phyloP scores from a whole-genome alignment of 2,329 filamentous ascomycete species.

The Aspergillus alliaceus region DNA sequence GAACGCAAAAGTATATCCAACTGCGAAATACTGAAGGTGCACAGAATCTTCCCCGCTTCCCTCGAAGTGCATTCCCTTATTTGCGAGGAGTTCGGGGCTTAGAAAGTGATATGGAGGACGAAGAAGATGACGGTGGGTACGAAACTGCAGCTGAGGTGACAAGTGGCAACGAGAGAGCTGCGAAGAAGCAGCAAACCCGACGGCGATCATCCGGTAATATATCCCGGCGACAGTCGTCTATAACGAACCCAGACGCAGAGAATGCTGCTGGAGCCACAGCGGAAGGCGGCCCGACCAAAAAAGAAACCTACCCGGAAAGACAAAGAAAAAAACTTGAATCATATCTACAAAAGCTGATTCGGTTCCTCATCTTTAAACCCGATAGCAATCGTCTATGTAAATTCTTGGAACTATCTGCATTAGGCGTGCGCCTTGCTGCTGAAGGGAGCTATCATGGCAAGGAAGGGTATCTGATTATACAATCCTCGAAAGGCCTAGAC shows the following conservation, averaged over 20 bases:
- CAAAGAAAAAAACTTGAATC: slow-evolving; percentile 84
- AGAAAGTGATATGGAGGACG: slow-evolving; percentile 77
- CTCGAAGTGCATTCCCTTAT: slow-evolving; percentile 85
- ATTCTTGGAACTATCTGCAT: slow-evolving; percentile 89
- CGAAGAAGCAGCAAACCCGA: slow-evolving; percentile 43
- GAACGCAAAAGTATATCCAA: slow-evolving; percentile 79
- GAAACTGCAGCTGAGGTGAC: slow-evolving; percentile 62
- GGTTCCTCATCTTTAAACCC: slow-evolving; percentile 93
- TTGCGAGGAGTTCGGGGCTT: slow-evolving; percentile 76
- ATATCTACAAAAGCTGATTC: slow-evolving; percentile 90
- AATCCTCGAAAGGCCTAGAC: slow-evolving; percentile 85
- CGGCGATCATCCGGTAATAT: slow-evolving; percentile 58
- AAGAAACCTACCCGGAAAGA: slow-evolving; percentile 69
- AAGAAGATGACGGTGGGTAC: slow-evolving; percentile 52
- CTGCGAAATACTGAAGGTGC: slow-evolving; percentile 66
- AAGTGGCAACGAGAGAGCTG: slow-evolving; percentile 65
- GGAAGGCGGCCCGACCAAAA: slow-evolving; percentile 43
- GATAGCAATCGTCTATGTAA: slow-evolving; percentile 96
- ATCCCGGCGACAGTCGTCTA: slow-evolving; percentile 60
- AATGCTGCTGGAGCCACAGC: slow-evolving; percentile 35
- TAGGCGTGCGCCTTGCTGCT: slow-evolving; percentile 88
- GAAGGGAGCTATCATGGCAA: slow-evolving; percentile 98
- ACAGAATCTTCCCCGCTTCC: slow-evolving; percentile 85
- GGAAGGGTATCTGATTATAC: slow-evolving; percentile 89
- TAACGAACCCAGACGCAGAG: slow-evolving; percentile 40